Percentiles rank a stretch among this genome's conserved stretches.
Evolutionary conservation across 805 yeast genomes (phyloP).

Genomic region (Schwanniomyces pseudopolymorphus): DNA sequence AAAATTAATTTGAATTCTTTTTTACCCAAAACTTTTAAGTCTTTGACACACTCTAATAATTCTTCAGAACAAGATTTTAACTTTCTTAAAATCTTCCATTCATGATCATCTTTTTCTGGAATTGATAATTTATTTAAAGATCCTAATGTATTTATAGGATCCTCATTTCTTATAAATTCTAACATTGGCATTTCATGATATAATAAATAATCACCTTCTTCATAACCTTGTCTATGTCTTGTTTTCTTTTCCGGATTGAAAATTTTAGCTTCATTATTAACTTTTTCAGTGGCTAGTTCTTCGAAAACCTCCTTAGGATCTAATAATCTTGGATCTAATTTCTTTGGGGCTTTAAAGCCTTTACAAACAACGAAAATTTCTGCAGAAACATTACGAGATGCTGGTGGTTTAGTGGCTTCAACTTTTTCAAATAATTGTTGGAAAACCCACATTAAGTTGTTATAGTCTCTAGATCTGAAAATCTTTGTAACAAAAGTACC

Average conservation of each 20-base stretch:
- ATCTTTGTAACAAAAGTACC: conserved; percentile 96
- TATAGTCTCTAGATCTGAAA: conserved; percentile 98
- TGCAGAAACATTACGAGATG: conserved; percentile 98
- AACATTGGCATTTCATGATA: conserved; percentile 71
- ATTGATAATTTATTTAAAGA: conserved; percentile 64
- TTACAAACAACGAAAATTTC: conserved; percentile 97
- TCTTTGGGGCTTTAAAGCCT: conserved; percentile 95
- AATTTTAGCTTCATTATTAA: conserved; percentile 83
- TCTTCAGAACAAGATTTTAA: conserved; percentile 79
- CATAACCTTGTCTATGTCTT: conserved; percentile 95
- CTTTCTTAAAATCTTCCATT: conserved; percentile 69
- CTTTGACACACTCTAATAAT: conserved; percentile 79
- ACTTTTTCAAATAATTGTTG: conserved; percentile 94
- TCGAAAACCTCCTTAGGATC: conserved; percentile 95
- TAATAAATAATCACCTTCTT: conserved; percentile 79
- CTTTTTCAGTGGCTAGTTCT: conserved; percentile 69
- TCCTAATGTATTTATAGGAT: conserved; percentile 83
- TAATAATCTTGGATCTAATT: conserved; percentile 85
- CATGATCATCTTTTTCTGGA: conserved; percentile 54
- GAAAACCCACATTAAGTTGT: conserved; percentile 96
- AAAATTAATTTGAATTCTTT: conserved; percentile 86
- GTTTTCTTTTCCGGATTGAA: conserved; percentile 91
- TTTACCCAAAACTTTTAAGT: conserved; percentile 89
- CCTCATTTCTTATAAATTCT: conserved; percentile 80
- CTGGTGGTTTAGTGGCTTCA: conserved; percentile 98